Conservation (phyloP, 2,329 filamentous ascomycete species). For the Parastagonospora nodorum region DNA sequence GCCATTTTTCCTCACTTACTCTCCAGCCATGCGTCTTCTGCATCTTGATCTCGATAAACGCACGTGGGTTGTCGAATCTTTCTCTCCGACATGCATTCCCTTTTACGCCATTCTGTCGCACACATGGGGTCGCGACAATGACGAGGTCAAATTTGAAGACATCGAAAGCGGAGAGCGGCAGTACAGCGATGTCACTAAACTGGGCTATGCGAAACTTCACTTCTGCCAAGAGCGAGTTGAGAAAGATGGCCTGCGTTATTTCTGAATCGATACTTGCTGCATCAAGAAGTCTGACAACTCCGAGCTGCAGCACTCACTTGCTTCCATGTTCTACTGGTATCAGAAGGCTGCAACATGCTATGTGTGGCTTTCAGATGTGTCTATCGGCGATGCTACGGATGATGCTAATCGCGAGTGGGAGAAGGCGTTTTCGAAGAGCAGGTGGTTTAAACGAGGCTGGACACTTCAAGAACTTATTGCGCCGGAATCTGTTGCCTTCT, state of each 20-base stretch:
- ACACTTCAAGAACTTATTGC: slow-evolving; percentile 4
- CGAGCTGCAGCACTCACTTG: not conserved
- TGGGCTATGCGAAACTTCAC: not conserved
- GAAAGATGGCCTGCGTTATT: not conserved
- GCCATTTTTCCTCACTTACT: too few species aligned
- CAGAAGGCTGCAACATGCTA: slow-evolving; percentile 3
- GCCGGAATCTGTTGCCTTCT: slow-evolving; percentile 10
- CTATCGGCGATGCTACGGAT: not conserved
- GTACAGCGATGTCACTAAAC: not conserved
- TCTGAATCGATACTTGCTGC: not conserved
- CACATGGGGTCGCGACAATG: not conserved
- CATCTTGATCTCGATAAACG: not conserved
- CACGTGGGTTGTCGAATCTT: not conserved
- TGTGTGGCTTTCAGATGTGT: slow-evolving; percentile 3
- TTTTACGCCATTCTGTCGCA: not conserved
- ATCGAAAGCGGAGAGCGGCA: not conserved
- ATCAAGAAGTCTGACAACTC: not conserved
- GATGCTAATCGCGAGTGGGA: not conserved
- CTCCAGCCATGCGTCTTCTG: not conserved
- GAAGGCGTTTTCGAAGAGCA: not conserved
- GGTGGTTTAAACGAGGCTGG: slow-evolving; percentile 5
- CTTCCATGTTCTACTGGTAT: slow-evolving; percentile 7
- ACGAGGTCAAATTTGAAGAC: not conserved
- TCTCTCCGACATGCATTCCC: not conserved
- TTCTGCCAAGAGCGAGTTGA: not conserved